phyloP scores from a whole-genome alignment of 1,139 yeast genomes.

The Suhomyces wounanorum region DNA sequence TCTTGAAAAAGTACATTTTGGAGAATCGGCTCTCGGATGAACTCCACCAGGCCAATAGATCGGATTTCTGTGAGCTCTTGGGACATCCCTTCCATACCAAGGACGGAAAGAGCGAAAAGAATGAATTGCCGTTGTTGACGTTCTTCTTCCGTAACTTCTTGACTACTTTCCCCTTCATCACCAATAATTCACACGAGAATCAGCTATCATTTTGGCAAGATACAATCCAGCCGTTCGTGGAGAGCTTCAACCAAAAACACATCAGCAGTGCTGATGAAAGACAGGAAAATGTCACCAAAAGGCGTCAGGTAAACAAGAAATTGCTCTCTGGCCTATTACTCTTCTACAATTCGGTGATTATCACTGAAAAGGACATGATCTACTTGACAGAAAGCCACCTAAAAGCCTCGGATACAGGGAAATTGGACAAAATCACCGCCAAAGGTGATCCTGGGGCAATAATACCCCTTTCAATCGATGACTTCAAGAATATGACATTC shows the following conservation, averaged over 20 bases:
- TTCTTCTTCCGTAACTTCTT: slow-evolving; percentile 66
- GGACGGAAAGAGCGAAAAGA: slow-evolving; percentile 9
- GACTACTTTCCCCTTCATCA: slow-evolving; percentile 72
- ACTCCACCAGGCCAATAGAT: slow-evolving; percentile 56
- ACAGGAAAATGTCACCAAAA: slow-evolving; percentile 69
- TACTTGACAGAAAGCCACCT: slow-evolving; percentile 54
- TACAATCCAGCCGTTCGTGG: slow-evolving; percentile 78
- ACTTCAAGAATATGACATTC: slow-evolving; percentile 42
- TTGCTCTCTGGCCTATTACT: slow-evolving; percentile 62
- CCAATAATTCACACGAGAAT: slow-evolving; percentile 45
- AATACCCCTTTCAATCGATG: slow-evolving; percentile 21
- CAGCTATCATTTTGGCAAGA: slow-evolving; percentile 71
- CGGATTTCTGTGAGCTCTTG: slow-evolving; percentile 60
- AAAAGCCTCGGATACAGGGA: slow-evolving; percentile 55
- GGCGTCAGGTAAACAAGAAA: slow-evolving; percentile 63
- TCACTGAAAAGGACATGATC: slow-evolving; percentile 56
- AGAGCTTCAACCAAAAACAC: slow-evolving; percentile 68
- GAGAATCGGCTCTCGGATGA: slow-evolving; percentile 64
- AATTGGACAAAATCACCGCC: slow-evolving; percentile 39
- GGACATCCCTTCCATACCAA: slow-evolving; percentile 67
- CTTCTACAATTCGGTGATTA: slow-evolving; percentile 74
- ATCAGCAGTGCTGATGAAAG: slow-evolving; percentile 71
- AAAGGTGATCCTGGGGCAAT: slow-evolving; percentile 3
- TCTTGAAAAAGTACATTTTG: slow-evolving; percentile 76
- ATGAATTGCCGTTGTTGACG: slow-evolving; percentile 55